These are phyloP conservation scores for Nitzschia sp. DNA, from an alignment of 108 stramenopile species.

Conservation along the genomic window DNA sequence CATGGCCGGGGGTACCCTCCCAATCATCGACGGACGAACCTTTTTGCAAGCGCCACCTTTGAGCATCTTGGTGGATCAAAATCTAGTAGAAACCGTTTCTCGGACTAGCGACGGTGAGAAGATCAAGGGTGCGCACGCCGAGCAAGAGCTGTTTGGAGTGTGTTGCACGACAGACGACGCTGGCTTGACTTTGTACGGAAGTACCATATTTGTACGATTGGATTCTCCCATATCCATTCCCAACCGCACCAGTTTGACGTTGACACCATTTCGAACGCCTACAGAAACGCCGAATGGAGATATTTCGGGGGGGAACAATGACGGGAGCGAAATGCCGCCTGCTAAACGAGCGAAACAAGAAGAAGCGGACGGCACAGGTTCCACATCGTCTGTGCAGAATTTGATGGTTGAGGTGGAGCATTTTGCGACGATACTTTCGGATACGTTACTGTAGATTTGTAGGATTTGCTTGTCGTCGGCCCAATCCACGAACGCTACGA, in stretches of 20 bases:
- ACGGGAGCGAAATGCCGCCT: neutral
- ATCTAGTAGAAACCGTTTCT: constrained; percentile 56
- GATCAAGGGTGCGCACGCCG: constrained; percentile 41
- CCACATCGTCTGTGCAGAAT: neutral
- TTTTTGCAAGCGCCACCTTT: constrained; percentile 68
- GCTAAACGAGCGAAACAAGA: constrained; percentile 13
- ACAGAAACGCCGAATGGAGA: neutral
- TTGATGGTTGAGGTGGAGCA: constrained; percentile 29
- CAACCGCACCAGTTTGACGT: neutral
- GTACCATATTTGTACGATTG: constrained; percentile 47
- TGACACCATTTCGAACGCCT: neutral
- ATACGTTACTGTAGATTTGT: too few relatives aligned
- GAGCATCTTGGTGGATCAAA: constrained; percentile 59
- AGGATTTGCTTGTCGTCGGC: too few relatives aligned
- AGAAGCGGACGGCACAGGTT: neutral
- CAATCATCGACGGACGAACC: constrained; percentile 26
- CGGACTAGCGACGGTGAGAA: constrained; percentile 60
- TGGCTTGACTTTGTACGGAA: constrained; percentile 50
- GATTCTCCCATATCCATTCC: constrained; percentile 47
- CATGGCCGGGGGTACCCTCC: constrained; percentile 64
- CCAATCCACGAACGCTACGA: too few relatives aligned
- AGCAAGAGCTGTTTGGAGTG: constrained; percentile 72
- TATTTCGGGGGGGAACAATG: neutral
- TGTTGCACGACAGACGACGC: constrained; percentile 42
- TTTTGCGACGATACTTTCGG: constrained; percentile 25